Evolutionary conservation across 2,329 filamentous ascomycete genomes (phyloP), one percentile per base, ranked within the genome.

Genomic region (Verticillium zaregamsianum): DNA sequence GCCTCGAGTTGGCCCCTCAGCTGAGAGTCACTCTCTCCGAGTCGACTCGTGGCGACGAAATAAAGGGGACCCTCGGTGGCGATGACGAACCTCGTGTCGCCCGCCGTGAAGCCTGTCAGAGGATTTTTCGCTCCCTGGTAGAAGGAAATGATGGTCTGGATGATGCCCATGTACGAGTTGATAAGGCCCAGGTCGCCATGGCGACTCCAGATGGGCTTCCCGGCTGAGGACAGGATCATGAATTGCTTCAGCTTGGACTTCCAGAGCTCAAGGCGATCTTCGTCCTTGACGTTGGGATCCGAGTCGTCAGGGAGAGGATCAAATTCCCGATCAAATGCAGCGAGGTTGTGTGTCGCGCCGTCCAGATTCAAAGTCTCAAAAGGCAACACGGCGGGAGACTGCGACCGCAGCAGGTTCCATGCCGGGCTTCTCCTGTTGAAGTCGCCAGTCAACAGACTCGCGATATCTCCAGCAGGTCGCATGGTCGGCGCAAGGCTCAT

Each of bases 81-180:
- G 64, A 99, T 85, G 31, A 97, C 91, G 68, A 99, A 98, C 62
- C 91, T 89, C 31, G 92, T 88, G 59, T 88, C 85, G 15, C 90
- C 93, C n/a, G 95, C 93, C 2, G 90, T 92, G 72, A 99, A 99
- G 15, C 90, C 90, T 66, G 86, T 86, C 12, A 99, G 81, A 0
- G 85, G 86, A 71, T 97, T 91, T 61, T 90, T 85, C 9, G 89
- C 85, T 55, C 88, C 88, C 72, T 97, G 90, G 71, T 96, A 98
- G 73, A 97, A 97, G 1, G 95, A 98, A 65, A 99, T 97, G 68
- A 99, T 94, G 54, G 95, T 99, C 73, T 98, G 95, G 2, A 97
- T 89, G 20, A 99, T 90, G 49, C 95, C 95, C 73, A 98, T 94
- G 69, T 95, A 97, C 58, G 91, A 90, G 69, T 96, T 97, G 72